Evolutionary conservation across 1,139 yeast species (phyloP).

Genomic region (Petasospora fabianii): DNA sequence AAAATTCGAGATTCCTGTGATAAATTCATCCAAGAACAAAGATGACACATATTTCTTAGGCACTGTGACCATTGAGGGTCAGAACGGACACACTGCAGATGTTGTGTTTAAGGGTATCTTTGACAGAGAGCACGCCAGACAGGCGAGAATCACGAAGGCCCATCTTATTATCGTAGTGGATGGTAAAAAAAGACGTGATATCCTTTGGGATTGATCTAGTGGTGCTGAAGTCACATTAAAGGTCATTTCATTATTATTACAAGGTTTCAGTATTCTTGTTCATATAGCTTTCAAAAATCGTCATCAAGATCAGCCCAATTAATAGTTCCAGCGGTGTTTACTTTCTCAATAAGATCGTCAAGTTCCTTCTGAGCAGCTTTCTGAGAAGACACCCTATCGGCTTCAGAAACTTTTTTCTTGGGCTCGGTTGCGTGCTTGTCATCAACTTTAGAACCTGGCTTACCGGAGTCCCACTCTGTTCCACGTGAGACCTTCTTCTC

Average conservation of each 20-base stretch:
- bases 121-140: conserved; percentile 25
- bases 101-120: conserved; percentile 24
- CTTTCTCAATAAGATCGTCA: conserved; percentile 16
- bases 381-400: conserved; percentile 1
- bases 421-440: neutral
- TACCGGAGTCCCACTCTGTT: conserved; percentile 17
- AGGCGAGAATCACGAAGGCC: conserved; percentile 20
- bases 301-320: conserved; percentile 26
- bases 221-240: too few relatives aligned
- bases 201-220: conserved; percentile 19
- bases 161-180: conserved; percentile 16
- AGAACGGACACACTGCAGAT: conserved; percentile 15
- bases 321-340: too few relatives aligned
- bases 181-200: conserved; percentile 18
- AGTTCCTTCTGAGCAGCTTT: conserved; percentile 6
- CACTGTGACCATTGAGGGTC: conserved; percentile 16
- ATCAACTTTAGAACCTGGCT: conserved; percentile 9
- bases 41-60: conserved; percentile 26
- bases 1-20: conserved; percentile 21
- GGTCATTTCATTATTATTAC: too few relatives aligned
- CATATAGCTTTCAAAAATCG: neutral
- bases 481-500: conserved; percentile 8
- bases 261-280: too few relatives aligned
- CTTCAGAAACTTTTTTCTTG: neutral
- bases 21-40: conserved; percentile 15